phyloP scores from a whole-genome alignment of 257 asterid species.

The Henckelia pumila region DNA sequence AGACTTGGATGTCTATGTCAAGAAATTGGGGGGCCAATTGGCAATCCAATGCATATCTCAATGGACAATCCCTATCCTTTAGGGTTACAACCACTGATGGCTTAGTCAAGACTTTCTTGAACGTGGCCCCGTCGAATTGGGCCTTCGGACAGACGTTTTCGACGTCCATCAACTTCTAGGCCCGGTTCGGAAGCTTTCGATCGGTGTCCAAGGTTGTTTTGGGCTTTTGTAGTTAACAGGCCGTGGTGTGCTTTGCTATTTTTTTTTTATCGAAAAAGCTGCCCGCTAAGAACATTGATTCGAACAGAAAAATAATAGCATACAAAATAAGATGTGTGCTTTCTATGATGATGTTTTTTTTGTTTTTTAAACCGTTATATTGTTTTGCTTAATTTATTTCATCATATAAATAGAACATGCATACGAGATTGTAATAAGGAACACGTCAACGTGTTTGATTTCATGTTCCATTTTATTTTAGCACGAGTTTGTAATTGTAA shows the following conservation, averaged over 20 bases:
- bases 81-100: constrained; percentile 74
- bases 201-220: constrained; percentile 19
- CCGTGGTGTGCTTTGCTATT: constrained; percentile 69
- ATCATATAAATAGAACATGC: too few species aligned
- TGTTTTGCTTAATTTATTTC: too few species aligned
- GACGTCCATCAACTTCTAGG: constrained; percentile 50
- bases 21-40: constrained; percentile 91
- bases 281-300: constrained; percentile 51
- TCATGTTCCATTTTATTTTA: too few species aligned
- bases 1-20: constrained; percentile 69
- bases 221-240: constrained; percentile 38
- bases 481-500: too few species aligned
- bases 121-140: constrained; percentile 67
- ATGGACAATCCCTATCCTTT: constrained; percentile 71
- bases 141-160: constrained; percentile 72
- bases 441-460: too few species aligned
- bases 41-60: constrained; percentile 66
- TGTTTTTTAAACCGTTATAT: too few species aligned
- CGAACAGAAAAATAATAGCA: too few species aligned
- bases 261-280: constrained; percentile 40
- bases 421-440: too few species aligned
- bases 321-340: too few species aligned
- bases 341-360: too few species aligned
- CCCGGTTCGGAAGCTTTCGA: constrained; percentile 1
- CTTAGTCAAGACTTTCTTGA: constrained; percentile 41